phyloP scores from a whole-genome alignment of 116 monocot genomes.

The Trichopus zeylanicus region DNA sequence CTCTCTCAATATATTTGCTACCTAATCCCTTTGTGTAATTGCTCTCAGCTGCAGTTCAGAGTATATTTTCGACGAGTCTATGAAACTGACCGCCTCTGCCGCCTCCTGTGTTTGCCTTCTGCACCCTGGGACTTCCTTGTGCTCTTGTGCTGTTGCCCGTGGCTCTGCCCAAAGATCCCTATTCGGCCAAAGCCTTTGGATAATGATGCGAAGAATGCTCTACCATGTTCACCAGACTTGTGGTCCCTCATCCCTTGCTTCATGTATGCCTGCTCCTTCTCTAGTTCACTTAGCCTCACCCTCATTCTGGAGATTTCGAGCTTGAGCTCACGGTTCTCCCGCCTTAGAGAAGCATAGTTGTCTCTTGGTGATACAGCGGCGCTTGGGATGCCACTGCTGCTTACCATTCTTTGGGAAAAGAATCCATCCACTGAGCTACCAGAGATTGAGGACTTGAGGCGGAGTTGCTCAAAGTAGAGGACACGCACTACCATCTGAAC shows the following conservation, averaged over 20 bases:
- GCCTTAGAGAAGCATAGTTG: conserved; percentile 77
- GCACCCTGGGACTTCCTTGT: conserved; percentile 29
- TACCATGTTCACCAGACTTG: conserved; percentile 39
- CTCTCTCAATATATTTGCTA: too few relatives aligned
- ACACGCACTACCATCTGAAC: conserved; percentile 70
- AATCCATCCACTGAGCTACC: conserved; percentile 27
- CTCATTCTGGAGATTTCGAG: conserved; percentile 84
- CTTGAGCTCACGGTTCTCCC: conserved; percentile 88
- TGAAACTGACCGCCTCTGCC: conserved; percentile 27
- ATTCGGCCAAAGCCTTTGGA: conserved; percentile 61
- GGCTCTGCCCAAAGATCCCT: conserved; percentile 28
- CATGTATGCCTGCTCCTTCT: conserved; percentile 79
- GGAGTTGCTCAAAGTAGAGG: conserved; percentile 85
- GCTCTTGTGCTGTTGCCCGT: conserved; percentile 22
- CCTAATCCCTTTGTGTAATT: too few relatives aligned
- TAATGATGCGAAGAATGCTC: conserved; percentile 53
- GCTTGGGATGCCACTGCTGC: conserved; percentile 58
- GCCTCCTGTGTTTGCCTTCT: conserved; percentile 45
- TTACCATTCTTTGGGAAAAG: conserved; percentile 53
- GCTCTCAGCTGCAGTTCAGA: too few relatives aligned
- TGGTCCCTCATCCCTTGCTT: conserved; percentile 53
- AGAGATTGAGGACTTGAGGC: conserved; percentile 58
- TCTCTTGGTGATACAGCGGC: conserved; percentile 72
- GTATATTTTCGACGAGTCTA: too few relatives aligned
- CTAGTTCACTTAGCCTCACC: conserved; percentile 73